These are phyloP conservation scores for Pyrenula aspistea DNA, from an alignment of 495 filamentous ascomycete genomes.

Conservation along the genomic window DNA sequence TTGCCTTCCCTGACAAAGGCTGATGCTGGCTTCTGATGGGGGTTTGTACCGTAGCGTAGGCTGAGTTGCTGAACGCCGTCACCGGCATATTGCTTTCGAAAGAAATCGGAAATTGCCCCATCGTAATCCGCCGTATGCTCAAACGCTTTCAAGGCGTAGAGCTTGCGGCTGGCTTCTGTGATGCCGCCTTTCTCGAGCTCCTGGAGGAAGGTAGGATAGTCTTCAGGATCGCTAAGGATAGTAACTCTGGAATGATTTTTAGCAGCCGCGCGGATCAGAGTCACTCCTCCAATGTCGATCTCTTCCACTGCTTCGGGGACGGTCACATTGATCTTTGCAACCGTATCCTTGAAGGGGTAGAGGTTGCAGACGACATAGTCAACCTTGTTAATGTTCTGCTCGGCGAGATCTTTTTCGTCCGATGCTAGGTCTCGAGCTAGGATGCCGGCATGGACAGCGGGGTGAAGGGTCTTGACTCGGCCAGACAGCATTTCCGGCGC, in stretches of 20 bases:
- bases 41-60: constrained; percentile 91
- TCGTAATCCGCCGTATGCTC: constrained; percentile 99
- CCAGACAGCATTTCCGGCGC: constrained; percentile 97
- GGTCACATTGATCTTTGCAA: constrained; percentile 92
- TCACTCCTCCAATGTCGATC: constrained; percentile 96
- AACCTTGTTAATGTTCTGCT: constrained; percentile 94
- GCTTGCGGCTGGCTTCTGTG: constrained; percentile 65
- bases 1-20: constrained; percentile 59
- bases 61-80: constrained; percentile 71
- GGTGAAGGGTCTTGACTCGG: constrained; percentile 94
- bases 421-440: constrained; percentile 84
- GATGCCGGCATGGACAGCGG: constrained; percentile 86
- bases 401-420: constrained; percentile 91
- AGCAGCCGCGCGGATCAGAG: constrained; percentile 86
- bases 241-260: constrained; percentile 96
- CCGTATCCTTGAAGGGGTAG: constrained; percentile 96
- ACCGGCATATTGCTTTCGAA: constrained; percentile 88
- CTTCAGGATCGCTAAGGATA: constrained; percentile 82
- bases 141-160: constrained; percentile 91
- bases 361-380: constrained; percentile 98
- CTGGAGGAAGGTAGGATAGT: constrained; percentile 88
- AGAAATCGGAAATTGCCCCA: constrained; percentile 86
- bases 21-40: constrained; percentile 90
- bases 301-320: constrained; percentile 94
- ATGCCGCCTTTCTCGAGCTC: constrained; percentile 83